phyloP scores from a whole-genome alignment of 2,329 filamentous ascomycete genomes.

The Colletotrichum coccodes region DNA sequence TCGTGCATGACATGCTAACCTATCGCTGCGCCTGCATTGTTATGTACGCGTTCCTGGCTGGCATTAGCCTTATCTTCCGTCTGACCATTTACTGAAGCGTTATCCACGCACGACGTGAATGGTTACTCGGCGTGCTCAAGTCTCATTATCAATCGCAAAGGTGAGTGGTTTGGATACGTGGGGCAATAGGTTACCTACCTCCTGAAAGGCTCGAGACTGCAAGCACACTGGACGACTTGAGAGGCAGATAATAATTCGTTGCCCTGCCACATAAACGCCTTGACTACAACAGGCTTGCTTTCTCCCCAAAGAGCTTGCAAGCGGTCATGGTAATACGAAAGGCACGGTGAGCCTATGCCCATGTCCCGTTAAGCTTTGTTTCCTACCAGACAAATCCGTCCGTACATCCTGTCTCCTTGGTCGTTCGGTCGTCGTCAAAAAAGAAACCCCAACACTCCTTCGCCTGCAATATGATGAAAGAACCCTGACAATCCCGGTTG shows the following conservation, averaged over 20 bases:
- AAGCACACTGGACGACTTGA: too few species aligned
- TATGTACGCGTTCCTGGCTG: background rate
- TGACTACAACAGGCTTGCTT: background rate
- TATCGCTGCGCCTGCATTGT: slow-evolving; percentile 1
- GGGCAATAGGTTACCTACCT: background rate
- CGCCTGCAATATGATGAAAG: background rate
- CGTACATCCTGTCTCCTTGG: background rate
- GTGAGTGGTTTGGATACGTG: background rate
- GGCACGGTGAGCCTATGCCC: slow-evolving; percentile 12
- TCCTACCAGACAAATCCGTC: background rate
- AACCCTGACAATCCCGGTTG: background rate
- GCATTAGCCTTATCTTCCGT: background rate
- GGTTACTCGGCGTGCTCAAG: background rate
- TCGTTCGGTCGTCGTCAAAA: slow-evolving; percentile 3
- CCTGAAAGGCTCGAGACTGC: background rate
- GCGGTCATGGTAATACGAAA: slow-evolving; percentile 4
- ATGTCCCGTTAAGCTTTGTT: slow-evolving; percentile 20
- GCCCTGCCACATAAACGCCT: slow-evolving; percentile 3
- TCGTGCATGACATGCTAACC: background rate
- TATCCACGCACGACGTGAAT: background rate
- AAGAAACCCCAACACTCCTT: background rate
- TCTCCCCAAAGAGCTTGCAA: background rate
- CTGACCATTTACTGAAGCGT: background rate
- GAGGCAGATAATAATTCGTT: background rate
- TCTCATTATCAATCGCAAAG: background rate